Percentiles rank a stretch among this genome's conserved stretches.
These are phyloP conservation scores for Trichoderma arundinaceum DNA, from an alignment of 2,329 filamentous ascomycete species.

Conservation along the genomic window DNA sequence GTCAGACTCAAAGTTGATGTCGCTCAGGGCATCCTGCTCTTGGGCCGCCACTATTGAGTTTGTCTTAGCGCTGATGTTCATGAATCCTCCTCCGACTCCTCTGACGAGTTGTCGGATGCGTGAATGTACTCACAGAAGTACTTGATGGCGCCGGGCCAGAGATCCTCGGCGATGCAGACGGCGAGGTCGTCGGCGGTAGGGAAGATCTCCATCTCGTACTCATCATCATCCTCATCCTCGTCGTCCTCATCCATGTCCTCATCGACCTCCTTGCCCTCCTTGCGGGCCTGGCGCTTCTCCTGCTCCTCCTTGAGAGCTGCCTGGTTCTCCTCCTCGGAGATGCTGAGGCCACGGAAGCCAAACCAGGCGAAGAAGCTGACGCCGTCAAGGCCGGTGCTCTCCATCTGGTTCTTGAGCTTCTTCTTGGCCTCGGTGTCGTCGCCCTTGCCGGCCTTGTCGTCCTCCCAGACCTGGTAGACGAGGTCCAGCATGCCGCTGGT, in stretches of 20 bases:
- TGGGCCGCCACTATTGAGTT: constrained; percentile 56
- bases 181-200: constrained; percentile 85
- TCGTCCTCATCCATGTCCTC: constrained; percentile 50
- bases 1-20: constrained; percentile 71
- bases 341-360: constrained; percentile 72
- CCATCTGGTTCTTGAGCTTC: constrained; percentile 60
- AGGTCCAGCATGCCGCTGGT: constrained; percentile 80
- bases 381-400: constrained; percentile 66
- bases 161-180: constrained; percentile 79
- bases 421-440: constrained; percentile 56
- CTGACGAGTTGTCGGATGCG: constrained; percentile 24
- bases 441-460: constrained; percentile 54
- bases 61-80: constrained; percentile 21
- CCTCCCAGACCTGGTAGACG: constrained; percentile 71
- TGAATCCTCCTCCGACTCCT: constrained; percentile 14
- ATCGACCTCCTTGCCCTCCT: constrained; percentile 58
- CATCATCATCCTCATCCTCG: constrained; percentile 68
- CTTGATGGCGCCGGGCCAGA: constrained; percentile 86
- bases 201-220: constrained; percentile 81
- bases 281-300: constrained; percentile 53
- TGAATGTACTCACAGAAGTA: constrained; percentile 76
- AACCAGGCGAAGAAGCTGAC: constrained; percentile 91
- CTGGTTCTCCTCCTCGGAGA: constrained; percentile 66
- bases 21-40: constrained; percentile 69
- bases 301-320: constrained; percentile 33